Conservation (phyloP, 2,329 filamentous ascomycete species). For the Hymenoscyphus repandus region DNA sequence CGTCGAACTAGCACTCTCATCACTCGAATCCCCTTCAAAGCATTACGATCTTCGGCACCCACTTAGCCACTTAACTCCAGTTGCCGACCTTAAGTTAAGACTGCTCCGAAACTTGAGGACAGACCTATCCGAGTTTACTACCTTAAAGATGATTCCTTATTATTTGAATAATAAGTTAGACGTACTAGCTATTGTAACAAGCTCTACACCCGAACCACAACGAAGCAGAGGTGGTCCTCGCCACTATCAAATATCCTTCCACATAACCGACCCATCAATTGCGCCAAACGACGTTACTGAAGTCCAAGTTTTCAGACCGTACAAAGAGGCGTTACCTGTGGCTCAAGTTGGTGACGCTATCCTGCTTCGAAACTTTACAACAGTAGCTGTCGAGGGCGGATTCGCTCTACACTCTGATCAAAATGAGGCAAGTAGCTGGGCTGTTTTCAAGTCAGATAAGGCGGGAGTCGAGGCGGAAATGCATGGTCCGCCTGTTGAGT, state of each 20-base stretch:
- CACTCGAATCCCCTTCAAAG: slow-evolving; percentile 24
- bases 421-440: slow-evolving; percentile 56
- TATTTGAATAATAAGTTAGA: slow-evolving; percentile 46
- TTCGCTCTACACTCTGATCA: slow-evolving; percentile 46
- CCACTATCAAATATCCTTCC: slow-evolving; percentile 55
- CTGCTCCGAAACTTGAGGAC: slow-evolving; percentile 26
- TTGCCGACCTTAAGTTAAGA: slow-evolving; percentile 22
- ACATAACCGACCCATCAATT: slow-evolving; percentile 50
- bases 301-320: slow-evolving; percentile 53
- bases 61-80: slow-evolving; percentile 1
- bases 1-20: slow-evolving; percentile 25
- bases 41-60: slow-evolving; percentile 16
- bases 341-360: slow-evolving; percentile 53
- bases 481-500: slow-evolving; percentile 55
- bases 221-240: slow-evolving; percentile 53
- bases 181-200: slow-evolving; percentile 50
- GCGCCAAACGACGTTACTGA: slow-evolving; percentile 46
- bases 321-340: slow-evolving; percentile 50
- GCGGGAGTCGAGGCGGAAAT: slow-evolving; percentile 40
- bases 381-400: slow-evolving; percentile 49
- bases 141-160: slow-evolving; percentile 47
- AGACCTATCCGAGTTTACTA: slow-evolving; percentile 46
- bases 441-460: slow-evolving; percentile 50
- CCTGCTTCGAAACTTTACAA: slow-evolving; percentile 51
- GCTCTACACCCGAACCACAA: slow-evolving; percentile 43